Conservation (phyloP, 495 filamentous ascomycete genomes). For the Lepidopterella palustris region DNA sequence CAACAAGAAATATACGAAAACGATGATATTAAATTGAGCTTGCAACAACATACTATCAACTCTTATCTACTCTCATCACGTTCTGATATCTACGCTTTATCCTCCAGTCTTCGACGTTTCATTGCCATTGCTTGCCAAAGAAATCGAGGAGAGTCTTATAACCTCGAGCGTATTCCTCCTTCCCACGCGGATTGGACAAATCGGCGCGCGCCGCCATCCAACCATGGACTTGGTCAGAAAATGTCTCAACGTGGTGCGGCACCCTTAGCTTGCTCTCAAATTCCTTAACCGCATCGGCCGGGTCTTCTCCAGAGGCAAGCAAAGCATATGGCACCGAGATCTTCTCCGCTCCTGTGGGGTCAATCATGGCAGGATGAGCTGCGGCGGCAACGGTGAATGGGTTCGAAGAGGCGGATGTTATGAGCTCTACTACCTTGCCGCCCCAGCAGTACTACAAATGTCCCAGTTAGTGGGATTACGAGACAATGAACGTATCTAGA, state of each 20-base stretch:
- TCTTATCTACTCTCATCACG: no score
- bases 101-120: no score
- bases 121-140: not conserved
- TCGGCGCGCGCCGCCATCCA: constrained; percentile 71
- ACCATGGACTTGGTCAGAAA: constrained; percentile 73
- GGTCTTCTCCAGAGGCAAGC: not conserved
- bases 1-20: no score
- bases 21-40: no score
- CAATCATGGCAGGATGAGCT: constrained; percentile 37
- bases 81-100: no score
- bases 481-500: not conserved
- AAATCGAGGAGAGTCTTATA: not conserved
- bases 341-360: constrained; percentile 34
- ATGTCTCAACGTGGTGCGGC: constrained; percentile 70
- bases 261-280: constrained; percentile 40
- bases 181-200: not conserved
- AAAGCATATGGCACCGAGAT: constrained; percentile 47
- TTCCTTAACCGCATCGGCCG: constrained; percentile 49
- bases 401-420: no score
- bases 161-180: not conserved
- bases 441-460: constrained; percentile 43
- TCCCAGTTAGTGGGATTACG: constrained; percentile 52
- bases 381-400: no score
- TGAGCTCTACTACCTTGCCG: not conserved
- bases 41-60: no score